A percentile compares a stretch with the other conserved stretches of the same genome.
These are phyloP conservation scores for Colletotrichum kahawae DNA, from an alignment of 2,329 filamentous ascomycete genomes.

Conservation along the genomic window DNA sequence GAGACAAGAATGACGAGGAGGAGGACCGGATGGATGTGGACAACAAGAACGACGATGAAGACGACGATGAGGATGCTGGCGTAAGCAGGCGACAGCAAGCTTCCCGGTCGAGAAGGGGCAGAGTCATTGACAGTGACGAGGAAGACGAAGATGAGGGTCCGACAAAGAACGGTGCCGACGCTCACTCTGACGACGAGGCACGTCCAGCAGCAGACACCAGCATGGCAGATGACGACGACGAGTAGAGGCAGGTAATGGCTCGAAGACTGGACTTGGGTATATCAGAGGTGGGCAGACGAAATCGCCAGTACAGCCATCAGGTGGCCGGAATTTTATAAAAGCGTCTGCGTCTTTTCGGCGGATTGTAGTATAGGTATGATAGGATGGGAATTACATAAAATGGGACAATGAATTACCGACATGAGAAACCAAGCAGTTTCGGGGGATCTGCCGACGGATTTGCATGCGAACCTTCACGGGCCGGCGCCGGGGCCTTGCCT, in stretches of 20 bases:
- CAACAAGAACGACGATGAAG: conserved; percentile 39
- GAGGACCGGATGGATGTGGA: conserved; percentile 61
- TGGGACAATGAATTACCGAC: neutral
- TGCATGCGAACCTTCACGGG: neutral
- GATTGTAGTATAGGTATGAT: conserved; percentile 15
- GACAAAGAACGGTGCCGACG: conserved; percentile 17
- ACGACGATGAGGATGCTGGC: conserved; percentile 59
- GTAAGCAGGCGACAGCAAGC: conserved; percentile 47
- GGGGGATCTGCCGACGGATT: neutral
- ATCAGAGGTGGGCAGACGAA: neutral
- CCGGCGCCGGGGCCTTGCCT: neutral
- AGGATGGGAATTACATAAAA: conserved; percentile 12
- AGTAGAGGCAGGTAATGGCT: conserved; percentile 18
- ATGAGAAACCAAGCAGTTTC: neutral
- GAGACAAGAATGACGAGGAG: conserved; percentile 32
- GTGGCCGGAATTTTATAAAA: neutral
- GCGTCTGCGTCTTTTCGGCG: conserved; percentile 10
- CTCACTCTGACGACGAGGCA: conserved; percentile 27
- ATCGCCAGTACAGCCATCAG: neutral
- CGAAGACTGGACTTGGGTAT: neutral
- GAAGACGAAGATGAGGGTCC: conserved; percentile 47
- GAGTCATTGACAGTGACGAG: conserved; percentile 61
- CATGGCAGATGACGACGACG: conserved; percentile 45
- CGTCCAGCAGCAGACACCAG: conserved; percentile 37
- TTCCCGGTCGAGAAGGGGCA: conserved; percentile 54